Evolutionary conservation across 108 stramenopile genomes (phyloP).

Genomic region (Poteriospumella lacustris): DNA sequence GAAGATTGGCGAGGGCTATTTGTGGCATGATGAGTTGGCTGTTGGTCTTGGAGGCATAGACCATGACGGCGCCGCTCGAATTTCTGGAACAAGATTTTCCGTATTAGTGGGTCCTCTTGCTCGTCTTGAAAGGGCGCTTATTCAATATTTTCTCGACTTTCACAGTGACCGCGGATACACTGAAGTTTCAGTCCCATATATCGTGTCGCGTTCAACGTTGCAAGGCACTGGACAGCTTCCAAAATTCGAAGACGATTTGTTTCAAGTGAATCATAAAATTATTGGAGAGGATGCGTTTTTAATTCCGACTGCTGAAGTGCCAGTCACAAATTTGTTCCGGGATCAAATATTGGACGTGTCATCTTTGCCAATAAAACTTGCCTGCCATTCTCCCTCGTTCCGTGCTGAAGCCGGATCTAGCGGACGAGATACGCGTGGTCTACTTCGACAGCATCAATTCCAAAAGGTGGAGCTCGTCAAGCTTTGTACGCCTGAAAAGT

Average conservation of each 20-base stretch:
- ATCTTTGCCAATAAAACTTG: slow-evolving; percentile 37
- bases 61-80: slow-evolving; percentile 72
- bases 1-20: slow-evolving; percentile 66
- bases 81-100: slow-evolving; percentile 85
- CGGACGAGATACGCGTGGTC: slow-evolving; percentile 85
- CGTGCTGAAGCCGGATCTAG: slow-evolving; percentile 95
- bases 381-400: slow-evolving; percentile 80
- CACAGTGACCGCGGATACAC: slow-evolving; percentile 48
- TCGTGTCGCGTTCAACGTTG: slow-evolving; percentile 76
- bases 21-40: slow-evolving; percentile 94
- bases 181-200: slow-evolving; percentile 69
- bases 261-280: slow-evolving; percentile 66
- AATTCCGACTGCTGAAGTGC: slow-evolving; percentile 94
- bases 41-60: slow-evolving; percentile 71
- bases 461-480: slow-evolving; percentile 95
- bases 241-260: slow-evolving; percentile 92
- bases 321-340: slow-evolving; percentile 82
- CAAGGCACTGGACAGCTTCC: slow-evolving; percentile 91
- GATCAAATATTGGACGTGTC: slow-evolving; percentile 73
- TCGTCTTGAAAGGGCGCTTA: slow-evolving; percentile 83
- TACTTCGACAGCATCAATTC: slow-evolving; percentile 97
- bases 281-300: slow-evolving; percentile 86
- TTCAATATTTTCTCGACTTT: slow-evolving; percentile 79
- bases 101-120: slow-evolving; percentile 76
- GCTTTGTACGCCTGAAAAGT: slow-evolving; percentile 71